Evolutionary conservation across 371 early-diverging fungal species (phyloP).

Genomic region (Coemansia sp.): DNA sequence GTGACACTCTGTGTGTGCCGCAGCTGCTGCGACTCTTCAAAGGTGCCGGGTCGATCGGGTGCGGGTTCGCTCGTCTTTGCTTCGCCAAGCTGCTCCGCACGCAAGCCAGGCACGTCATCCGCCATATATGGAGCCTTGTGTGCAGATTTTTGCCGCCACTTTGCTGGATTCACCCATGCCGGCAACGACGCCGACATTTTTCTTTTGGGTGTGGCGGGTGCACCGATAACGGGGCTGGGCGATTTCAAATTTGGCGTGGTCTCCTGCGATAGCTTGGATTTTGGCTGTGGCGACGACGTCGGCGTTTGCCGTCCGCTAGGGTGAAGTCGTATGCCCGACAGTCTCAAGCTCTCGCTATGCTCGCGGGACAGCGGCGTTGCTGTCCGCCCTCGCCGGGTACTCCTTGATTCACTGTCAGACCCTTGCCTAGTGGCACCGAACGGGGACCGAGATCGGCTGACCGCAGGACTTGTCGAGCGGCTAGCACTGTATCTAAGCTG

Average conservation of each 20-base stretch:
- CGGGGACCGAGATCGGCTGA: constrained; percentile 1
- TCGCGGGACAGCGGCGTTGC: neutral
- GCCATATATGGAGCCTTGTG: neutral
- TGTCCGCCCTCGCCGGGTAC: neutral
- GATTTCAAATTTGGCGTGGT: neutral
- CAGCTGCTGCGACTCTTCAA: neutral
- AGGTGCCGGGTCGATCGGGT: neutral
- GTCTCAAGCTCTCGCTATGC: neutral
- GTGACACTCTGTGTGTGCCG: neutral
- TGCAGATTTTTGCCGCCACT: constrained; percentile 1
- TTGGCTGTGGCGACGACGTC: neutral
- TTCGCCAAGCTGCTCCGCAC: neutral
- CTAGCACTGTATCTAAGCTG: neutral
- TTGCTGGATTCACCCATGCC: constrained; percentile 2
- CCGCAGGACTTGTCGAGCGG: neutral
- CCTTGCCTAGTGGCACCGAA: neutral
- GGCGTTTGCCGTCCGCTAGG: neutral
- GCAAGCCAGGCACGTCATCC: no score
- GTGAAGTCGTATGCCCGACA: neutral
- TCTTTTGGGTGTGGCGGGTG: neutral
- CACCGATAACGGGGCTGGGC: neutral
- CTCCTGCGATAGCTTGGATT: neutral
- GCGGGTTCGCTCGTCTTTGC: constrained; percentile 1
- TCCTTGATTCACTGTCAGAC: neutral
- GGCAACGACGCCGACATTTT: constrained; percentile 4